Base-by-base conservation (phyloP, 164 flowering plant genomes). In the Chimonanthus salicifolius region DNA sequence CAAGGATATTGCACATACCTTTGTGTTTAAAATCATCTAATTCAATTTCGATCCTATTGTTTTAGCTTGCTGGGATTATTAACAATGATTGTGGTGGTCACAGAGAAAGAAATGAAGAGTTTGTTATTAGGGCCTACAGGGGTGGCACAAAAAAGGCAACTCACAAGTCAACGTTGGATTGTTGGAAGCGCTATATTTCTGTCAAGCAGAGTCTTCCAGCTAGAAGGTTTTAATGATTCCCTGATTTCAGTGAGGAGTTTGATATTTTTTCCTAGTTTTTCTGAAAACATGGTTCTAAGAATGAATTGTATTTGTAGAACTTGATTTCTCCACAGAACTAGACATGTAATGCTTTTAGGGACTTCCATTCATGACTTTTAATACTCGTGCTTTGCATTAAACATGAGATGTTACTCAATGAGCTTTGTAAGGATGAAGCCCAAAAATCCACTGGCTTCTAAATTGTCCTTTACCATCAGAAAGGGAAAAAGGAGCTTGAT, bases 81-180 rank as follows among this genome's bases (percentile, higher is more conserved):
- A 65, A 74, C 46, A 47, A 20, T 74, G 63, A 47, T 43, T 43
- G 69, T 76, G 20, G 68, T 75, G 18, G 77, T 69, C 84, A 74
- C 88, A 94, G 98, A 79, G 90, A 85, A 74, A 89, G 95, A 83
- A 85, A 77, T 74, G 98, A 92, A 78, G 98, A 94, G 80, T 94
- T 89, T 84, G 82, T 90, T 43, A 84, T 94, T 18, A 87, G 98
- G 81, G 89, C 98, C 65, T 94, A 86, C 70, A 87, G 78, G 74
- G 88, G 88, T 78, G 95, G 97, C 21, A 78, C 88, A 13, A 90
- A 92, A 75, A 94, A 88, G 79, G 97, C 93, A 54, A 83, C 85
- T 75, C 94, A 89, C 74, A 94, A 94, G 75, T 88, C 98, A 76
- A 94, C 95, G 66, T 79, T 90, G 80, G 85, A 77, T 72, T 92